Evolutionary conservation across 495 filamentous ascomycete species (phyloP).

Genomic region (Podospora pseudoanserina): DNA sequence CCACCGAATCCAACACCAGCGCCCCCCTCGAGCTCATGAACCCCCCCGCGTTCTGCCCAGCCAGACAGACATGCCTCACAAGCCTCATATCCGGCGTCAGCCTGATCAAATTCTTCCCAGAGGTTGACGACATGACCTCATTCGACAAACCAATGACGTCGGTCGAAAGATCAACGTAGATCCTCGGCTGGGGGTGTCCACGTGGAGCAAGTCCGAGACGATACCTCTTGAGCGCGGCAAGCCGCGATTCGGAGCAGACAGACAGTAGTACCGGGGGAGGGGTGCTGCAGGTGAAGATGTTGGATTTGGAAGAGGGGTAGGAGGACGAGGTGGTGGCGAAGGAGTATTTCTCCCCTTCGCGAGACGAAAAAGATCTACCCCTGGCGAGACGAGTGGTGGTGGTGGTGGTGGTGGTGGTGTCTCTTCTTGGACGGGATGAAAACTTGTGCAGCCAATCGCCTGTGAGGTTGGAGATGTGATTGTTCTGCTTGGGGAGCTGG

Average conservation of each 20-base stretch:
- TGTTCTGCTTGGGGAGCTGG: conserved; percentile 3
- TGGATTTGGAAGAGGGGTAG: neutral
- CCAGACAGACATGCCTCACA: conserved; percentile 6
- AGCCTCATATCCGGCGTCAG: conserved; percentile 13
- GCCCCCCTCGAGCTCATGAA: neutral
- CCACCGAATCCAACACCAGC: neutral
- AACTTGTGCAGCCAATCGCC: neutral
- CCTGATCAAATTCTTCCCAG: conserved; percentile 17
- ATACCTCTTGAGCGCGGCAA: conserved; percentile 35
- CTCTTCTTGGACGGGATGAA: too few species aligned
- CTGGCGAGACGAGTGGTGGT: too few species aligned
- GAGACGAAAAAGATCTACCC: too few species aligned
- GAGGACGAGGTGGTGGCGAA: neutral
- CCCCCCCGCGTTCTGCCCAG: neutral
- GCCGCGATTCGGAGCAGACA: conserved; percentile 34
- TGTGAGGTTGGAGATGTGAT: neutral
- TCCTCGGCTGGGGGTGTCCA: conserved; percentile 27
- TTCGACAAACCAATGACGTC: conserved; percentile 28
- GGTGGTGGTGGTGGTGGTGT: too few species aligned
- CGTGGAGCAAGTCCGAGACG: conserved; percentile 32
- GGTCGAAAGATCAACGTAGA: conserved; percentile 34
- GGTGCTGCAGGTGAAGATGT: conserved; percentile 22
- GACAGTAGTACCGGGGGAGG: conserved; percentile 32
- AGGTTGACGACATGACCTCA: conserved; percentile 10
- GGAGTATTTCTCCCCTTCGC: neutral